Evolutionary conservation across 2,329 filamentous ascomycete species (phyloP).

Genomic region (Fusarium pseudograminearum): DNA sequence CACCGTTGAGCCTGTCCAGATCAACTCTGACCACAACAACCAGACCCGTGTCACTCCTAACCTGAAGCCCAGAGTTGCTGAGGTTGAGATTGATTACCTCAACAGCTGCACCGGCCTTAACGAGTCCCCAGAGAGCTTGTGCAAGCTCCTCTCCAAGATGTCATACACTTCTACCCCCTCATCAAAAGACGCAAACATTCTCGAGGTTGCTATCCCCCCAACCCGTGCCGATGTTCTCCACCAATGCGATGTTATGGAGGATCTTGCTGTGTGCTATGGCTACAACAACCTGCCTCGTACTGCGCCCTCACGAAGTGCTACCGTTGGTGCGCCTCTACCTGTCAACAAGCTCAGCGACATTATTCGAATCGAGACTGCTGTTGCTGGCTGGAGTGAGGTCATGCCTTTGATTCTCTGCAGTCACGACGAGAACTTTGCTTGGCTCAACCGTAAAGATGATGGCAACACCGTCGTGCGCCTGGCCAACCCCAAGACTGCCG

Average conservation of each 20-base stretch:
- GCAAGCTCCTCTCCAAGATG: constrained; percentile 88
- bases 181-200: constrained; percentile 72
- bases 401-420: constrained; percentile 97
- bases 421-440: constrained; percentile 97
- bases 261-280: constrained; percentile 94
- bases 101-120: constrained; percentile 90
- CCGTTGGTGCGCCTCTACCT: constrained; percentile 85
- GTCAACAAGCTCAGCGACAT: constrained; percentile 98
- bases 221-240: constrained; percentile 96
- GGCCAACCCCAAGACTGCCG: constrained; percentile 90
- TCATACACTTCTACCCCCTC: constrained; percentile 85
- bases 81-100: constrained; percentile 92
- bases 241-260: constrained; percentile 98
- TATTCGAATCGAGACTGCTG: constrained; percentile 86
- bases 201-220: constrained; percentile 86
- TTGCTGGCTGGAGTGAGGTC: constrained; percentile 96
- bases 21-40: constrained; percentile 91
- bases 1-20: constrained; percentile 92
- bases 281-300: constrained; percentile 95
- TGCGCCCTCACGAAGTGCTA: constrained; percentile 86
- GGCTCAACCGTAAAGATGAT: constrained; percentile 91
- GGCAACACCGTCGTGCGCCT: constrained; percentile 85
- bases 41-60: constrained; percentile 85
- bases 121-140: constrained; percentile 79
- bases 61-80: constrained; percentile 78